phyloP scores from a whole-genome alignment of 495 filamentous ascomycete genomes.

The Choiromyces venosus region DNA sequence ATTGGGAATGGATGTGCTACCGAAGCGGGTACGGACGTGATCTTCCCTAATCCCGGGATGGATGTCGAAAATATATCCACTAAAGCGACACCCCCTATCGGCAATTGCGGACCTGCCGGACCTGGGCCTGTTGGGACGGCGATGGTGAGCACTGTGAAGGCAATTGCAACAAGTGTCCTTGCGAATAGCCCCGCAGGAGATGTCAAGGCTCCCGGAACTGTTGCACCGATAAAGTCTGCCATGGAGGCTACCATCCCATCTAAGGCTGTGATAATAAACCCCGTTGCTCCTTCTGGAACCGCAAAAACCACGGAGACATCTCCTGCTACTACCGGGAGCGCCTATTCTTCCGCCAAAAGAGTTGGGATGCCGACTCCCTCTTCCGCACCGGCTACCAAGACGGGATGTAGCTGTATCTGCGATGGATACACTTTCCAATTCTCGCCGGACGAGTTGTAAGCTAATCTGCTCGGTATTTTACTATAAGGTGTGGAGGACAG shows the following conservation, averaged over 20 bases:
- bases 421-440: not conserved
- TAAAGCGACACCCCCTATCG: not conserved
- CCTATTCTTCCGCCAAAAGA: not conserved
- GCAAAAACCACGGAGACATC: not conserved
- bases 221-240: not conserved
- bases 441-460: not conserved
- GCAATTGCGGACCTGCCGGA: not conserved
- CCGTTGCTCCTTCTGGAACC: not conserved
- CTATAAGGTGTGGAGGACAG: not conserved
- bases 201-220: not conserved
- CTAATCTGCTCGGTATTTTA: not conserved
- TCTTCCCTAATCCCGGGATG: constrained; percentile 28
- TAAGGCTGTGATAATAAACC: not conserved
- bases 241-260: too few species aligned
- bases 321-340: not conserved
- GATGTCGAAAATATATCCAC: constrained; percentile 19
- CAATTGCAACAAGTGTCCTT: not conserved
- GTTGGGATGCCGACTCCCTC: not conserved
- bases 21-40: constrained; percentile 22
- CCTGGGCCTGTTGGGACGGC: not conserved
- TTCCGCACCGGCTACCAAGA: not conserved
- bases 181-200: not conserved
- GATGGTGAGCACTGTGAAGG: not conserved
- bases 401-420: not conserved
- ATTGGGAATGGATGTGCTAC: constrained; percentile 41